Conservation (phyloP, 768 basidiomycete species). For the Xerocomellus chrysenteron region DNA sequence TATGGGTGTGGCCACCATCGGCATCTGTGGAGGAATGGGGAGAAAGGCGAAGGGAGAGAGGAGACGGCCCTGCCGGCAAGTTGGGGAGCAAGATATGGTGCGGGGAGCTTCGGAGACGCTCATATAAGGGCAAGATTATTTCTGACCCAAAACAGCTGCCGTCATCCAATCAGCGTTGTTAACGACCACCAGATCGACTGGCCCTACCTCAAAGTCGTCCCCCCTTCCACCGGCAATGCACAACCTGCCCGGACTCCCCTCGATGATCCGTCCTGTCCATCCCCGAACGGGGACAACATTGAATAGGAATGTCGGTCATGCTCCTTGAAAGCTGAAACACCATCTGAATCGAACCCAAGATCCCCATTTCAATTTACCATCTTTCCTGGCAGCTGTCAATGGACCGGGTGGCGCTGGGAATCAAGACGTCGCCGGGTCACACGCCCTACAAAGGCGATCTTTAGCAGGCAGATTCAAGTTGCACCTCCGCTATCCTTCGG, state of each 20-base stretch:
- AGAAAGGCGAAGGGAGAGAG: background rate
- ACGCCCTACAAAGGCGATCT: background rate
- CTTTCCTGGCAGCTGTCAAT: background rate
- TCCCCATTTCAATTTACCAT: background rate
- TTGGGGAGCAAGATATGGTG: slow-evolving; percentile 15
- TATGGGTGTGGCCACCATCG: slow-evolving; percentile 21
- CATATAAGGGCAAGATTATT: slow-evolving; percentile 18
- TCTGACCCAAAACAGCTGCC: slow-evolving; percentile 15
- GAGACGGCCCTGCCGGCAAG: background rate
- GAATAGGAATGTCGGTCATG: background rate
- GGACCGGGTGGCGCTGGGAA: slow-evolving; percentile 4
- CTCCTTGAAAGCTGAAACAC: background rate
- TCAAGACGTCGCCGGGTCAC: background rate
- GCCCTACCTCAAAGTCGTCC: background rate
- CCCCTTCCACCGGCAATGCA: background rate
- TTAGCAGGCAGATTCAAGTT: background rate
- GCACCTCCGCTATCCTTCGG: background rate
- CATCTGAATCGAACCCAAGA: background rate
- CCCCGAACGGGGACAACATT: background rate
- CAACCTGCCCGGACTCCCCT: background rate
- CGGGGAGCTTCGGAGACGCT: slow-evolving; percentile 8
- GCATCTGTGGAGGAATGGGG: slow-evolving; percentile 4
- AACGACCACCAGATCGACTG: background rate
- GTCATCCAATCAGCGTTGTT: slow-evolving; percentile 17
- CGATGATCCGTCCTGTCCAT: too few species aligned